phyloP scores from a whole-genome alignment of 768 basidiomycete species.

The Mycena olivaceomarginata region DNA sequence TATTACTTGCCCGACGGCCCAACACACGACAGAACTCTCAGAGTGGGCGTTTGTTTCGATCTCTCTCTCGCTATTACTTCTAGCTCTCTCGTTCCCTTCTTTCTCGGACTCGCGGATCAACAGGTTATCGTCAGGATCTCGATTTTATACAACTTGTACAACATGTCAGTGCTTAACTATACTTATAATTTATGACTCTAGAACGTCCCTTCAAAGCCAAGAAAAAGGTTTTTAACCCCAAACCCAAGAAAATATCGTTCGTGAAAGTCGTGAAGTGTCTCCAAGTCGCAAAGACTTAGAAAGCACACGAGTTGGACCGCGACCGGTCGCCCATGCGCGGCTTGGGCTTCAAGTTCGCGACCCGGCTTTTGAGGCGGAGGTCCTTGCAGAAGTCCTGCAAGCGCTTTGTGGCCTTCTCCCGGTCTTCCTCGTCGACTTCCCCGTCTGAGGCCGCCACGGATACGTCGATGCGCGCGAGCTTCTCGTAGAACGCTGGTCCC shows the following conservation, averaged over 20 bases:
- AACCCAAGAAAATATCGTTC: not conserved
- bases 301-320: slow-evolving; percentile 43
- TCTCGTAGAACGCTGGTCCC: slow-evolving; percentile 69
- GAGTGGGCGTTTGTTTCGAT: no score
- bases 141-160: not conserved
- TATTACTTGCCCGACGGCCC: no score
- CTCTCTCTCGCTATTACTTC: no score
- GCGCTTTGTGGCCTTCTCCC: slow-evolving; percentile 60
- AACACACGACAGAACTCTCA: no score
- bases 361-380: slow-evolving; percentile 62
- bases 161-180: slow-evolving; percentile 4
- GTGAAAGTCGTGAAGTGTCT: not conserved
- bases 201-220: not conserved
- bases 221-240: not conserved
- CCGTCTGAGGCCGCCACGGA: slow-evolving; percentile 62
- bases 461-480: slow-evolving; percentile 70
- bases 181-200: not conserved
- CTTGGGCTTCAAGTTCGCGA: slow-evolving; percentile 44
- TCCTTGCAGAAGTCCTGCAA: slow-evolving; percentile 72
- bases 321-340: slow-evolving; percentile 35
- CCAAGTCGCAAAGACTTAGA: slow-evolving; percentile 21
- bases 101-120: no score
- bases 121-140: no score
- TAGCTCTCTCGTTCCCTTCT: no score
- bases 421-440: slow-evolving; percentile 58